These are phyloP conservation scores for Cubamyces sp. DNA, from an alignment of 768 basidiomycete species.

Conservation along the genomic window DNA sequence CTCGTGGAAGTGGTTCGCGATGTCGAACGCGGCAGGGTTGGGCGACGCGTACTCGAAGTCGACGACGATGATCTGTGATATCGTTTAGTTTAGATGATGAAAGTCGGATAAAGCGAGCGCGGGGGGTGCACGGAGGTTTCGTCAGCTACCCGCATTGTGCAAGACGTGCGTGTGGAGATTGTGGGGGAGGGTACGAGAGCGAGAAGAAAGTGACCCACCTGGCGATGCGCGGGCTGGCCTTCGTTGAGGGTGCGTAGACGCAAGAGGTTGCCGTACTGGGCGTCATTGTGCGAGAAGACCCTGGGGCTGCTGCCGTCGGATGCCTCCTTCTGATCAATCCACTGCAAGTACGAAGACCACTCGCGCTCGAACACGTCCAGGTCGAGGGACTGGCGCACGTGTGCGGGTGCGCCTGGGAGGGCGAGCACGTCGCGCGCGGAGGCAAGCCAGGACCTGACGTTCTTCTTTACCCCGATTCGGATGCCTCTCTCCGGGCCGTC, in stretches of 20 bases:
- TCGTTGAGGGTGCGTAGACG: slow-evolving; percentile 61
- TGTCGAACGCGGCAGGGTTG: slow-evolving; percentile 93
- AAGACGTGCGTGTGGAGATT: neutral
- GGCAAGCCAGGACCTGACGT: slow-evolving; percentile 72
- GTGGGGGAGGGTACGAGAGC: neutral
- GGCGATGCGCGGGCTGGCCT: slow-evolving; percentile 72
- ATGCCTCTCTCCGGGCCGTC: slow-evolving; percentile 50
- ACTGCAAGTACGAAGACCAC: slow-evolving; percentile 72
- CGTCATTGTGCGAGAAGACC: slow-evolving; percentile 91
- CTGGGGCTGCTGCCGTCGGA: slow-evolving; percentile 61
- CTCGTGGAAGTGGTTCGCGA: slow-evolving; percentile 96
- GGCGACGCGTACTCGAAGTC: slow-evolving; percentile 97
- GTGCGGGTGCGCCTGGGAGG: slow-evolving; percentile 53
- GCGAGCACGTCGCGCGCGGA: slow-evolving; percentile 76
- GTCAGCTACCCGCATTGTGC: no score
- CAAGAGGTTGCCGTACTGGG: slow-evolving; percentile 94
- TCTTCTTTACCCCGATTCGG: slow-evolving; percentile 65
- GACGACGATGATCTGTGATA: slow-evolving; percentile 81
- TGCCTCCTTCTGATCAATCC: slow-evolving; percentile 67
- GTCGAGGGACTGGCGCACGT: slow-evolving; percentile 58
- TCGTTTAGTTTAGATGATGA: slow-evolving; percentile 24
- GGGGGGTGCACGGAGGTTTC: neutral
- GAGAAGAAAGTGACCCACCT: slow-evolving; percentile 49
- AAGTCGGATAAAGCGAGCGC: slow-evolving; percentile 11
- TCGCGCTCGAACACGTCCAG: slow-evolving; percentile 63